Evolutionary conservation across 169 alveolate genomes (phyloP).

Genomic region (Eimeria sp.): DNA sequence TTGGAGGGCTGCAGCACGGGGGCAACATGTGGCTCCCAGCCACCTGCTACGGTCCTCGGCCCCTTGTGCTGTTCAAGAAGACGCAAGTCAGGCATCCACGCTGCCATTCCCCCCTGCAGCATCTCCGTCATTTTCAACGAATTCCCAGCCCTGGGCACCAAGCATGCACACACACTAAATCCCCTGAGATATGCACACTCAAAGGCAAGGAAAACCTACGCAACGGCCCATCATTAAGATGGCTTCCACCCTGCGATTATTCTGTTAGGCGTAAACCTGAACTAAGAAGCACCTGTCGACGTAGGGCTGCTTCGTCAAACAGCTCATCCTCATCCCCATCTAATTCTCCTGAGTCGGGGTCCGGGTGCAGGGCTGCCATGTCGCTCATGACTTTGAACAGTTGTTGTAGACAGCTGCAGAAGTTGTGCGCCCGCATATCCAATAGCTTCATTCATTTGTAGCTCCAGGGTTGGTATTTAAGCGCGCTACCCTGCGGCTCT

Average conservation of each 20-base stretch:
- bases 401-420: slow-evolving; percentile 58
- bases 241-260: background rate
- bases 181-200: too few species aligned
- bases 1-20: background rate
- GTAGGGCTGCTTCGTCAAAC: slow-evolving; percentile 51
- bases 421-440: background rate
- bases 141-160: slow-evolving; percentile 61
- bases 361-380: slow-evolving; percentile 84
- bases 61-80: background rate
- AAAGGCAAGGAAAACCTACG: too few species aligned
- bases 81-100: slow-evolving; percentile 7
- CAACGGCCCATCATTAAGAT: too few species aligned
- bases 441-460: background rate
- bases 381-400: slow-evolving; percentile 74
- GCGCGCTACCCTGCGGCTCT: background rate
- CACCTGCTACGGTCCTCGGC: background rate
- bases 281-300: slow-evolving; percentile 43
- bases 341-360: slow-evolving; percentile 59
- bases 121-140: slow-evolving; percentile 54
- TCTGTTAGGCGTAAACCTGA: background rate
- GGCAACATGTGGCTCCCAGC: slow-evolving; percentile 12
- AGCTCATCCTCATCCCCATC: slow-evolving; percentile 79
- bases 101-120: slow-evolving; percentile 9
- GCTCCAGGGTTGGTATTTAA: background rate
- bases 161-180: background rate